Base-by-base conservation (phyloP, 805 yeast species). In the Lachancea thermotolerans region DNA sequence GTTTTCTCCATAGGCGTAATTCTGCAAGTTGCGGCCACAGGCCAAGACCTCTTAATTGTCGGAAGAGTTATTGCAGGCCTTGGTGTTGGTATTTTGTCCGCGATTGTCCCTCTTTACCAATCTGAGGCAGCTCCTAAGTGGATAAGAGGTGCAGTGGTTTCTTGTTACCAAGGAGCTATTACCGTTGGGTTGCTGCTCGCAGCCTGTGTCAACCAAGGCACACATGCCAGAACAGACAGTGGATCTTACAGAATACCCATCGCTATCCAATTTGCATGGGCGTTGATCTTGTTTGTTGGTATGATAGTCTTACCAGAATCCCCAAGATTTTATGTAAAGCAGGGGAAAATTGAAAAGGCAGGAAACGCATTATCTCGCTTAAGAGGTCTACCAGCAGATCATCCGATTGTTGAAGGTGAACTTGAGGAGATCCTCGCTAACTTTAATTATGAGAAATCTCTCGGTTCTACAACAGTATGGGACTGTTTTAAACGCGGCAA, bases 91-190 rank as follows among this genome's bases (percentile, higher is more conserved):
- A 70, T 78, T 27, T 71, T 83, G 21, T 80, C 91, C 25, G 82
- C 89, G 21, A 72, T 79, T 48, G 82, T 85, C 30, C 88, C 90
- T 25, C 63, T 85, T 51, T 85, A 84, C 60, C 86, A 82, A 68
- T 83, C 90, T 29, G 95, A 85, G 64, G 81, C 85, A 32, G 77
- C 88, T n/a, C 93, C 93, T 21, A 79, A 75, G 56, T 80, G 84
- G 73, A 77, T 85, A 39, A 73, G 95, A 67, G 95, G 95, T 55
- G 78, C 88, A 15, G 71, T 83, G 50, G 89, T 85, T 39, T 78
- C 85, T 46, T 74, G 83, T 45, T 86, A 83, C 62, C 95, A 85
- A 63, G 74, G 81, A 70, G 81, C 83, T 37, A 70, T 72, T 55
- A 83, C 93, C 4, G 74, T 86, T 70, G 95, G 95, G 41, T 65